Evolutionary conservation across 352 stramenopile species (phyloP), one percentile per base, ranked within the genome.

Genomic region (Pythium coloratum): DNA sequence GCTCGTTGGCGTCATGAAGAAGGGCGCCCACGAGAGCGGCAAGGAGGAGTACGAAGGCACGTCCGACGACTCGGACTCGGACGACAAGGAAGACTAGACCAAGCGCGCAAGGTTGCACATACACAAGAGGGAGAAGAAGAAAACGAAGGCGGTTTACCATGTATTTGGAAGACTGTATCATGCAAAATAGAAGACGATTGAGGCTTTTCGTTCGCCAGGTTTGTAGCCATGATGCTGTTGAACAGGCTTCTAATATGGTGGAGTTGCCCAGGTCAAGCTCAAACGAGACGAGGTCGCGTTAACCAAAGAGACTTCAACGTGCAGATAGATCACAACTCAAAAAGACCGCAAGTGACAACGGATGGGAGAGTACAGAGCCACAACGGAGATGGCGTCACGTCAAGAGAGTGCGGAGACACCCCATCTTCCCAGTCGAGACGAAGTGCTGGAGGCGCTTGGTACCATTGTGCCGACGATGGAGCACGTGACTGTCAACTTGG

Each of bases 21-120:
- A 93, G 71, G 87, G 86, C 13, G 69, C 83, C 2, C 86, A 96
- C 65, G 79, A 92, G 64, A 79, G 81, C 2, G 86, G 82, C 51
- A 94, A 94, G 69, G 82, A 95, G 18, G 81, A 96, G 64, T 94
- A 95, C 73, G 88, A 95, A 85, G 74, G 88, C 67, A 85, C 82
- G 62, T 94, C 87, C 36, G 86, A 94, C 66, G 88, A 96, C 42
- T 88, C 83, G 50, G 88, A 78, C 26, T 42, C 88, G 49, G 76
- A 89, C 24, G 64, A 62, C 32, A 72, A 72, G 66, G 66, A 68
- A 47, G 66, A 72, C 42, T 72, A 59, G 59, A 57, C 16, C 24
- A 56, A 4, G 0, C 28, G 8, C 18, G 12, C 5, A 16, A 54
- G 12, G 2, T 14, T 38, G 20, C 12, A 34, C 24, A 26, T 16